These are phyloP conservation scores for Tuber magnatum DNA, from an alignment of 495 filamentous ascomycete species.

Conservation along the genomic window DNA sequence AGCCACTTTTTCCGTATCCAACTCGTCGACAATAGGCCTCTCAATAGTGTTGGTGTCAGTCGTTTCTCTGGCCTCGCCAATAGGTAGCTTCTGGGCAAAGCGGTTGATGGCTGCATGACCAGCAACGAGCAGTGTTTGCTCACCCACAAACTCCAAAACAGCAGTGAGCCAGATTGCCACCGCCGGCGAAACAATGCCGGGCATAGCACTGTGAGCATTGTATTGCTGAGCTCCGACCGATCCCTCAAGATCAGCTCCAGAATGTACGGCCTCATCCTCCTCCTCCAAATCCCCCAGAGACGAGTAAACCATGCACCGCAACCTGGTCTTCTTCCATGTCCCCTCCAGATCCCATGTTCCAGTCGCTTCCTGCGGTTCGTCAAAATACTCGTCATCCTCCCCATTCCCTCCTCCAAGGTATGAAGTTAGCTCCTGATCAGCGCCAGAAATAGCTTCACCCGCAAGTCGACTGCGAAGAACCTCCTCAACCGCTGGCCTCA, in stretches of 20 bases:
- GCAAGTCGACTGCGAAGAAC: conserved; percentile 84
- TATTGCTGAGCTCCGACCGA: conserved; percentile 35
- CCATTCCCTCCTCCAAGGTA: conserved; percentile 70
- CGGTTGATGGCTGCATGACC: conserved; percentile 79
- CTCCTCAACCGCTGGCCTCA: conserved; percentile 77
- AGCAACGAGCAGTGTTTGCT: conserved; percentile 79
- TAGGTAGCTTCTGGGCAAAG: conserved; percentile 49
- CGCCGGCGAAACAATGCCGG: conserved; percentile 74
- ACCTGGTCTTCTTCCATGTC: conserved; percentile 82
- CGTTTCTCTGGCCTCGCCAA: conserved; percentile 47
- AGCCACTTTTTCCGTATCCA: conserved; percentile 88
- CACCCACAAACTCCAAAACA: conserved; percentile 87
- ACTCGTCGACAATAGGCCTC: conserved; percentile 73
- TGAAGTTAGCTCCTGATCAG: conserved; percentile 84
- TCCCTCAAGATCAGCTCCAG: conserved; percentile 34
- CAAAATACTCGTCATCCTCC: conserved; percentile 76
- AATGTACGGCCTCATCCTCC: conserved; percentile 67
- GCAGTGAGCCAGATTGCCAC: conserved; percentile 94
- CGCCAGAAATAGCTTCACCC: conserved; percentile 74
- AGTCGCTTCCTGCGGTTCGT: conserved; percentile 63
- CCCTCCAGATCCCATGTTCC: conserved; percentile 75
- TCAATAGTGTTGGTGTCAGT: conserved; percentile 47
- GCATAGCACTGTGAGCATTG: conserved; percentile 36
- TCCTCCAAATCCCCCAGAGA: conserved; percentile 95
- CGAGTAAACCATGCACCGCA: conserved; percentile 97